phyloP scores from a whole-genome alignment of 2,329 filamentous ascomycete species.

The Neofusicoccum parvum region DNA sequence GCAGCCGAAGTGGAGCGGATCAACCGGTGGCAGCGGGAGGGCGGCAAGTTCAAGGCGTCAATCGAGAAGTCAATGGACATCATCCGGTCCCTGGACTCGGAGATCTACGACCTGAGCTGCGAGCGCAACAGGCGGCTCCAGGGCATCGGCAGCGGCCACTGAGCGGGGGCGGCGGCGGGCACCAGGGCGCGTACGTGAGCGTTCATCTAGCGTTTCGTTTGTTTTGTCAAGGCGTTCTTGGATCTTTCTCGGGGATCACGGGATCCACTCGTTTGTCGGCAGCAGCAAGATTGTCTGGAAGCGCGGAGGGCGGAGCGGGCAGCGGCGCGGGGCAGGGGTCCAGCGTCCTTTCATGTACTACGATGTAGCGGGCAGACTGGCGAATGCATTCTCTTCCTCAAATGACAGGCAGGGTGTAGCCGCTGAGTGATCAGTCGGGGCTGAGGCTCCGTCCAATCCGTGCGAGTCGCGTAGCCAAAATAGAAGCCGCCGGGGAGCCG shows the following conservation, averaged over 20 bases:
- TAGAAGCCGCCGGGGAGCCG: conserved; percentile 20
- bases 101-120: conserved; percentile 66
- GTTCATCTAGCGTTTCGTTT: conserved; percentile 20
- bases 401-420: conserved; percentile 38
- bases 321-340: conserved; percentile 24
- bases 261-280: conserved; percentile 34
- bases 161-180: conserved; percentile 26
- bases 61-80: conserved; percentile 71
- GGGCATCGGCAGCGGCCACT: conserved; percentile 28
- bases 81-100: conserved; percentile 69
- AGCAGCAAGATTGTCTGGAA: conserved; percentile 26
- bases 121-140: conserved; percentile 53
- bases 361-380: conserved; percentile 31
- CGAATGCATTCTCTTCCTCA: conserved; percentile 32
- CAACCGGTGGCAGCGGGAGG: conserved; percentile 74
- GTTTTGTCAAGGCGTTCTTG: conserved; percentile 7
- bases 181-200: not conserved
- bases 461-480: conserved; percentile 42
- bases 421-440: conserved; percentile 41
- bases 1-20: conserved; percentile 75
- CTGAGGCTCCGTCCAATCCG: conserved; percentile 41
- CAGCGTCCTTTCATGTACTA: conserved; percentile 27
- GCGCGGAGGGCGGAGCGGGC: conserved; percentile 35
- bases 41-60: conserved; percentile 59
- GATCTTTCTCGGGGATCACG: conserved; percentile 27